These are phyloP conservation scores for Ceratobasidium sp. DNA, from an alignment of 1,284 basidiomycete genomes.

Conservation along the genomic window DNA sequence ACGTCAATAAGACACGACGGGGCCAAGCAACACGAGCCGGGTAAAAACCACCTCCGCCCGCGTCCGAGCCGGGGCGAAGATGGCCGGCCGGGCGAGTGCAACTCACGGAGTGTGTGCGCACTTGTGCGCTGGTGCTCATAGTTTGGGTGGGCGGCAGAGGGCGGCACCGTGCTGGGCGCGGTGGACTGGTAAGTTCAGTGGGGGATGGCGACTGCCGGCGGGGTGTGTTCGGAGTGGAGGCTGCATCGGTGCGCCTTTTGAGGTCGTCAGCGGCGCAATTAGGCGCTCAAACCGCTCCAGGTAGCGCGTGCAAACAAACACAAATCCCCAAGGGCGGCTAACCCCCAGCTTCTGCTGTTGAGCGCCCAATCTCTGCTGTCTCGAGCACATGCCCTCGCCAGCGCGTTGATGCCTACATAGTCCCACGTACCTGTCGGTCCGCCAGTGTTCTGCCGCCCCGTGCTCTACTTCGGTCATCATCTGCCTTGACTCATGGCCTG, in stretches of 20 bases:
- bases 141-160: not conserved
- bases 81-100: not conserved
- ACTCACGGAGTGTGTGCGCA: slow-evolving; percentile 16
- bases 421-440: not conserved
- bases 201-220: not conserved
- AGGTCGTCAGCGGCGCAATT: not conserved
- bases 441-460: too few relatives aligned
- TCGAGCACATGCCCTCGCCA: slow-evolving; percentile 2
- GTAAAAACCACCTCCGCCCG: not conserved
- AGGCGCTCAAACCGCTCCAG: slow-evolving; percentile 1
- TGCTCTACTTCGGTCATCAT: slow-evolving; percentile 1
- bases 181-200: not conserved
- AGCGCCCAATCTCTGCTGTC: not conserved
- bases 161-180: slow-evolving; percentile 6
- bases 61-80: not conserved
- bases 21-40: not conserved
- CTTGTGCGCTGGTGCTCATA: slow-evolving; percentile 17
- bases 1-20: slow-evolving; percentile 25
- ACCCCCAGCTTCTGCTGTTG: not conserved
- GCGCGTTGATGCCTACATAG: slow-evolving; percentile 6
- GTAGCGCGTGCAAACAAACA: not conserved
- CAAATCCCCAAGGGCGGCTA: slow-evolving; percentile 1
- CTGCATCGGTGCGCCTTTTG: slow-evolving; percentile 10
- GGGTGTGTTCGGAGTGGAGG: not conserved
- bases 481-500: not conserved